Conservation (phyloP, 148 eudicot species). For the Heliamphora exappendiculata region DNA sequence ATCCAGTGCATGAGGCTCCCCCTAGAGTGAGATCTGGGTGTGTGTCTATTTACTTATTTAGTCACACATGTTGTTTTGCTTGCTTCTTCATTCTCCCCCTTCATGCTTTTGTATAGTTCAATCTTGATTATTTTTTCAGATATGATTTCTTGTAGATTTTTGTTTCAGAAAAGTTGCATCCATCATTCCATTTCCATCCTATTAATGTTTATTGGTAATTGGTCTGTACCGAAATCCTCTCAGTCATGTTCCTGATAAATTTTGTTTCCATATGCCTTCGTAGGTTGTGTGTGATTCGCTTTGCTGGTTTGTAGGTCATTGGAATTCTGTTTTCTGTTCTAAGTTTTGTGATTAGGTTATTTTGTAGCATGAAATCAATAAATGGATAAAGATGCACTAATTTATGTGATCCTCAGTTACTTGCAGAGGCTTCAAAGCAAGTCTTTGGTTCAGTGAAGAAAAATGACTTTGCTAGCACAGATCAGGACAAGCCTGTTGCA, state of each 20-base stretch:
- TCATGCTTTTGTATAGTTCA: background rate
- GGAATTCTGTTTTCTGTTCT: background rate
- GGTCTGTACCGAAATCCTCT: background rate
- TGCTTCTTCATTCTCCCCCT: background rate
- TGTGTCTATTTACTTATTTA: background rate
- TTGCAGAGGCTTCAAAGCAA: slow-evolving; percentile 45
- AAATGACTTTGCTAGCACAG: slow-evolving; percentile 17
- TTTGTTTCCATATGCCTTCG: background rate
- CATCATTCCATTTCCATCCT: background rate
- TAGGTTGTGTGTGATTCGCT: background rate
- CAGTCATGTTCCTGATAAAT: background rate
- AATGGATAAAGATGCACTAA: slow-evolving; percentile 8
- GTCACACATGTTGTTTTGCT: background rate
- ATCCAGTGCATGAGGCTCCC: too few species aligned
- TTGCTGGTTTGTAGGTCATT: background rate
- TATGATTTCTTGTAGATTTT: background rate
- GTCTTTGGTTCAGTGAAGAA: slow-evolving; percentile 34
- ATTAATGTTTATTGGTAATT: background rate
- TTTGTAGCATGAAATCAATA: background rate
- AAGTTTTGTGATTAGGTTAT: background rate
- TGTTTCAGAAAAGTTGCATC: background rate
- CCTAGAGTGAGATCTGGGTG: too few species aligned
- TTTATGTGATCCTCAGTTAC: slow-evolving; percentile 34
- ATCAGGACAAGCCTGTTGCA: slow-evolving; percentile 25
- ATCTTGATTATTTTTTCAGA: background rate